phyloP scores from a whole-genome alignment of 805 yeast species.

The Wickerhamiella occidentalis region DNA sequence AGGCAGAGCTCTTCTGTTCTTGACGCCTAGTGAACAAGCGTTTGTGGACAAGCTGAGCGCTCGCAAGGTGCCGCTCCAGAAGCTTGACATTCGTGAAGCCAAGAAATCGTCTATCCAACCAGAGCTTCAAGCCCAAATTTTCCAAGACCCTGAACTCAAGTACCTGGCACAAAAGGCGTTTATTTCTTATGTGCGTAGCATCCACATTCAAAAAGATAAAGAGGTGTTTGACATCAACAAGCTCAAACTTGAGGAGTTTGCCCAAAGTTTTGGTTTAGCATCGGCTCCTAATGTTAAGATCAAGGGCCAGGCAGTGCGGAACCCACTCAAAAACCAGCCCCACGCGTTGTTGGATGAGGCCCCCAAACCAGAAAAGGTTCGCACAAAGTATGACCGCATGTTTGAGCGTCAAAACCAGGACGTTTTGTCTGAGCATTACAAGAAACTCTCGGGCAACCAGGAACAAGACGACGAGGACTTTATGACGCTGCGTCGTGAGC shows the following conservation, averaged over 20 bases:
- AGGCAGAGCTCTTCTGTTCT: slow-evolving; percentile 72
- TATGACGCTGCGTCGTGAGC: slow-evolving; percentile 63
- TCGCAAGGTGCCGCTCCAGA: slow-evolving; percentile 56
- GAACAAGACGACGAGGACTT: slow-evolving; percentile 50
- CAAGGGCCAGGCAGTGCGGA: slow-evolving; percentile 33
- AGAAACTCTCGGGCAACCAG: slow-evolving; percentile 38
- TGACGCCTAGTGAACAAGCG: slow-evolving; percentile 73
- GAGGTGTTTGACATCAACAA: slow-evolving; percentile 68
- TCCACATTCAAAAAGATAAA: slow-evolving; percentile 77
- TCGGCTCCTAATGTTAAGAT: slow-evolving; percentile 91
- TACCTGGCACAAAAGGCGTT: slow-evolving; percentile 94
- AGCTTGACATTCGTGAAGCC: slow-evolving; percentile 61
- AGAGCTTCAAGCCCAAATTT: slow-evolving; percentile 80
- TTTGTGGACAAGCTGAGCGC: slow-evolving; percentile 52
- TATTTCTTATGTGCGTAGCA: slow-evolving; percentile 76
- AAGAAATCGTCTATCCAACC: slow-evolving; percentile 64
- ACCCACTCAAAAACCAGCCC: slow-evolving; percentile 70
- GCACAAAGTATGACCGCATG: slow-evolving; percentile 90
- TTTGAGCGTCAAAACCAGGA: slow-evolving; percentile 90
- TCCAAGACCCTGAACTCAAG: slow-evolving; percentile 82
- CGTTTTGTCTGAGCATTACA: slow-evolving; percentile 78
- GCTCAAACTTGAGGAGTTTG: slow-evolving; percentile 71
- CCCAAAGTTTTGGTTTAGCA: slow-evolving; percentile 82
- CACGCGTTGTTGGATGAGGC: slow-evolving; percentile 45
- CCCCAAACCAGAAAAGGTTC: slow-evolving; percentile 31